Base-by-base conservation (phyloP, 306 rosid species). In the Quercus cerris region DNA sequence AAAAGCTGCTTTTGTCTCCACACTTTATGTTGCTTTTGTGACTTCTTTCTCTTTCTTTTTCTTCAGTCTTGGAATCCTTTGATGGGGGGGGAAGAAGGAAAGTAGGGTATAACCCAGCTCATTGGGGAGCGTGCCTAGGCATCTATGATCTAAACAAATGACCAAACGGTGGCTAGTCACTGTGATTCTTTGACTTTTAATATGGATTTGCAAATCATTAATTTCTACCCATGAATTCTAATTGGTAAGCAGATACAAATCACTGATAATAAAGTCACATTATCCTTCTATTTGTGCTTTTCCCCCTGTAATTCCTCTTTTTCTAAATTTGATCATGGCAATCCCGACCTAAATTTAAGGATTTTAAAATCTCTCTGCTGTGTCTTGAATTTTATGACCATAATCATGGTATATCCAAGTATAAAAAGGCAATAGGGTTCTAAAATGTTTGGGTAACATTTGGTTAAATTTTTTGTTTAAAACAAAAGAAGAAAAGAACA, bases 61-160 rank as follows among this genome's bases (percentile, higher is more conserved):
- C 62, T 69, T 27, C 63, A 19, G 30, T 85, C 74, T 70, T 82
- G 84, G 95, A 95, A 90, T 91, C 94, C 87, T 90, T 86, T 80
- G 84, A 77, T 84, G 49, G 90, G 1, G 22, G 22, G 74, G 83
- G 91, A 83, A 59, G 70, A 78, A 80, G 85, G 75, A 92, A 91
- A 87, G 94, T 75, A 81, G 86, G 81, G 92, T 73, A 86, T 82
- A 83, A 88, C 82, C 83, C 92, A 91, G 91, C 91, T 88, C 89
- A 84, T 33, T 10, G 78, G 71, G 66, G 64, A 83, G 77, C 85
- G 90, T 88, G 87, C 83, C 44, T 6, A 5, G 78, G 79, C 76
- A 79, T 86, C 77, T 27, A 19, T 57, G 64, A 41, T 8, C 46
- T 8, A 41, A 41, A 0, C 46, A 41, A 41, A 41, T 41, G 46